Evolutionary conservation across 495 filamentous ascomycete genomes (phyloP), one percentile per base, ranked within the genome.

Genomic region (Aspergillus nidulans): DNA sequence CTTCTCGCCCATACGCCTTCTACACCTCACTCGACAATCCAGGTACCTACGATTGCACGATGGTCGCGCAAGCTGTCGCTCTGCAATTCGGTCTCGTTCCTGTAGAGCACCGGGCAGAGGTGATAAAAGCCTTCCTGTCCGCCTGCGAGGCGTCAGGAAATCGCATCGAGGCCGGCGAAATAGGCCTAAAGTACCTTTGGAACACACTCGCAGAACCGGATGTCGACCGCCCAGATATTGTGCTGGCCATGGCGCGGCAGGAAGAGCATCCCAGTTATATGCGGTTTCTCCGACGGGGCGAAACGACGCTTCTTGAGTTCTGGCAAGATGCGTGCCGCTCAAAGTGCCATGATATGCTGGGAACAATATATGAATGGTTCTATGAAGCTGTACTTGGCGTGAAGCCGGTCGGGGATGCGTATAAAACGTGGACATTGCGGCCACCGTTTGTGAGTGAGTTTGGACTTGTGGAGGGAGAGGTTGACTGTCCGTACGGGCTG

Each of bases 291-390:
- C 65, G 65, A 15, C 60, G 60, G 6, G 63, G 65, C 1, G 65
- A 68, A 23, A 68, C 65, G 0, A 68, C 65, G 0, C 56, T 68
- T 2, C 40, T 63, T 15, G 65, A 68, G 40, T 68, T 68, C 42
- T 68, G 60, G 60, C 65, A 68, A 21, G 65, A 68, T 55, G 62
- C 53, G 42, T 68, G 65, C 44, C 60, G 65, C 7, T 60, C 56
- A 32, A 68, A 65, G 26, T 68, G 65, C 28, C 65, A 68, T 42
- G 65, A 68, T 43, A 68, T 65, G 65, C 60, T 68, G n/a, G 65
- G 65, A 3, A 68, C 65, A 3, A 65, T 68, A 42, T 68, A 68
- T 30, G 65, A 68, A 28, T 68, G 65, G 65, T 62, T 65, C 21
- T 68, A 68, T 20, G 42, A 54, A 23, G 60, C 60, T 4, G 58